Evolutionary conservation across 2,329 filamentous ascomycete species (phyloP), one percentile per base, ranked within the genome.

Genomic region (Apiospora kogelbergensis): DNA sequence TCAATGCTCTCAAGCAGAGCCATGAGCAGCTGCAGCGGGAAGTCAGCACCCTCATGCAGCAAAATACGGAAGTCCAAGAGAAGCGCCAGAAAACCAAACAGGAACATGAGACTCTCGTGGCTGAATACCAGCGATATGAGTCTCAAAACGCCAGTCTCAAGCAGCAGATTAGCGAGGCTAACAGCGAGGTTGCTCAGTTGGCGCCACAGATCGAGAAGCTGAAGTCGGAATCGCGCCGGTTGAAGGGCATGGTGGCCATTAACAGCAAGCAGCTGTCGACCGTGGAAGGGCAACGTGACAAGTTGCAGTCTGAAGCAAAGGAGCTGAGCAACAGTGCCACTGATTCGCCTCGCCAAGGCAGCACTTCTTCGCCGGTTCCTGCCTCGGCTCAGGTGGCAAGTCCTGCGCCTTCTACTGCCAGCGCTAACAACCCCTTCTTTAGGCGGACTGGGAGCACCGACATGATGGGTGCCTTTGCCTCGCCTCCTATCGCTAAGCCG

Each of bases 221-320:
- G 75, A 94, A 93, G 79, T 93, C 92, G 15, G 94, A 98, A 74
- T 94, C 94, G 33, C 90, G 96, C 53, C 96, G 98, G 80, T 95
- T 98, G 78, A 98, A 97, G 83, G 96, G 96, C 22, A 86, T 98
- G 73, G 95, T 97, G 40, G 95, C 96, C 57, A 99, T 99, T 82
- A 98, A 98, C 83, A 98, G 97, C 86, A 99, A 99, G 83, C 96
- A 99, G 81, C 84, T 98, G 70, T 89, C 91, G 44, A 98, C 95
- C 0, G 93, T 92, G 69, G 96, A 99, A 80, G 89, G 88, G 64
- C 95, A 98, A 79, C 89, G 93, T 41, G 95, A 98, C 70, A 95
- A 93, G 83, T 84, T 97, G 46, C 95, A 94, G 82, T 83, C 85
- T 1, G 95, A 98, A 79, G 91, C 91, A 60, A 90, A 90, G 69